Conservation (phyloP, 75 land plant species). For the Selaginella moellendorffii region DNA sequence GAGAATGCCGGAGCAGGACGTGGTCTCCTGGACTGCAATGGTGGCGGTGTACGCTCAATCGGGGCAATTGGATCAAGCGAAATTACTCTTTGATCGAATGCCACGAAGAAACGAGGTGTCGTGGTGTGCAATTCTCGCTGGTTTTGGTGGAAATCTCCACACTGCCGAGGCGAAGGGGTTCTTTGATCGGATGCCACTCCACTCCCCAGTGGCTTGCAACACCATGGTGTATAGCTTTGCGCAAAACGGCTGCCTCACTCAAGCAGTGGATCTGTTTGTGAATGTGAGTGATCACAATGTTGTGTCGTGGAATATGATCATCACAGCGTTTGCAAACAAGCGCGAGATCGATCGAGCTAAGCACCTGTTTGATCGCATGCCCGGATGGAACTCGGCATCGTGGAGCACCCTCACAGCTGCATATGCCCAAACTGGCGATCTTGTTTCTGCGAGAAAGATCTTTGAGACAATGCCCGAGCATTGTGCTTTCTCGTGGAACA, state of each 20-base stretch:
- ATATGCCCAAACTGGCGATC: background rate
- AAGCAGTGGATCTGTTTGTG: background rate
- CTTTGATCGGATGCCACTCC: background rate
- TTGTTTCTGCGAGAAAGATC: background rate
- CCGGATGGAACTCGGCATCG: background rate
- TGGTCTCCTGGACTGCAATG: background rate
- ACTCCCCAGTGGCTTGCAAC: background rate
- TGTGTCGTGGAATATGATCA: background rate
- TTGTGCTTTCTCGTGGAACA: background rate
- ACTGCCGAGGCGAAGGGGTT: background rate
- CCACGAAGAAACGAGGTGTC: background rate
- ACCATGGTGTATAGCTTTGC: background rate
- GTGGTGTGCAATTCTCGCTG: background rate
- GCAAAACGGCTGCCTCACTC: background rate
- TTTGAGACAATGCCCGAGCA: background rate
- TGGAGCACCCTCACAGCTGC: background rate
- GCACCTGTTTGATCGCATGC: background rate
- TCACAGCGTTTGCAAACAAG: background rate
- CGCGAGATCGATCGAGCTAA: background rate
- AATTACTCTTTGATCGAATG: background rate
- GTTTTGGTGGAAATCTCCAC: background rate
- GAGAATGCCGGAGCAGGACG: background rate
- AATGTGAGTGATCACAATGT: background rate
- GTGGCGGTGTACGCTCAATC: background rate
- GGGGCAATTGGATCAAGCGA: background rate